Conservation (phyloP, 495 filamentous ascomycete genomes). For the Tuber calosporum region DNA sequence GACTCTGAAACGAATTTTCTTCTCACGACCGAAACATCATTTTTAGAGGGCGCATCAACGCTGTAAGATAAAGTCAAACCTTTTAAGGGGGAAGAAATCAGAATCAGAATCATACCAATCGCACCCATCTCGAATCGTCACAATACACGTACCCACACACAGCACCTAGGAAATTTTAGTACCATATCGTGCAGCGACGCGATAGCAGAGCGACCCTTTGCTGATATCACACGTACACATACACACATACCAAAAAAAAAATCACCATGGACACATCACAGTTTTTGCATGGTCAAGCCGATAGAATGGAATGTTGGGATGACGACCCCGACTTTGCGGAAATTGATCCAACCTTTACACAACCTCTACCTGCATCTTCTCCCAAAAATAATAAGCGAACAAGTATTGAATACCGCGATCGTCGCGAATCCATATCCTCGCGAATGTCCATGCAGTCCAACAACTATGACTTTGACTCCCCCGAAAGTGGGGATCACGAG, state of each 20-base stretch:
- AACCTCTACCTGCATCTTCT: constrained; percentile 29
- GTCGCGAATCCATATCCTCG: constrained; percentile 41
- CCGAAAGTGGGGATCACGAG: constrained; percentile 35
- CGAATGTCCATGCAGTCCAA: constrained; percentile 41
- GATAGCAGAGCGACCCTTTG: constrained; percentile 15
- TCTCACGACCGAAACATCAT: constrained; percentile 32
- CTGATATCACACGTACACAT: constrained; percentile 8
- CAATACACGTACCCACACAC: constrained; percentile 27
- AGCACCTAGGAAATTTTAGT: constrained; percentile 13
- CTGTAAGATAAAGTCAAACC: constrained; percentile 23
- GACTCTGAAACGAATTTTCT: constrained; percentile 38
- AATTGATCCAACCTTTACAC: constrained; percentile 34
- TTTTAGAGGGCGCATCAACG: constrained; percentile 22
- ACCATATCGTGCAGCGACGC: constrained; percentile 26
- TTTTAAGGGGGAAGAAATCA: constrained; percentile 2
- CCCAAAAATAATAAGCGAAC: constrained; percentile 36
- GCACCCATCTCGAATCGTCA: constrained; percentile 35
- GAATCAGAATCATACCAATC: constrained; percentile 30
- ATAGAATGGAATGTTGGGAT: constrained; percentile 42
- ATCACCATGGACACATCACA: constrained; percentile 39
- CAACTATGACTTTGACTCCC: constrained; percentile 36
- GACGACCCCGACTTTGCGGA: constrained; percentile 42
- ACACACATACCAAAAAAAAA: constrained; percentile 34
- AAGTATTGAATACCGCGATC: constrained; percentile 34
- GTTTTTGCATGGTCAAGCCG: constrained; percentile 35